Evolutionary conservation across 148 eudicot genomes (phyloP).

Genomic region (Amaranthus hypochondriacus): DNA sequence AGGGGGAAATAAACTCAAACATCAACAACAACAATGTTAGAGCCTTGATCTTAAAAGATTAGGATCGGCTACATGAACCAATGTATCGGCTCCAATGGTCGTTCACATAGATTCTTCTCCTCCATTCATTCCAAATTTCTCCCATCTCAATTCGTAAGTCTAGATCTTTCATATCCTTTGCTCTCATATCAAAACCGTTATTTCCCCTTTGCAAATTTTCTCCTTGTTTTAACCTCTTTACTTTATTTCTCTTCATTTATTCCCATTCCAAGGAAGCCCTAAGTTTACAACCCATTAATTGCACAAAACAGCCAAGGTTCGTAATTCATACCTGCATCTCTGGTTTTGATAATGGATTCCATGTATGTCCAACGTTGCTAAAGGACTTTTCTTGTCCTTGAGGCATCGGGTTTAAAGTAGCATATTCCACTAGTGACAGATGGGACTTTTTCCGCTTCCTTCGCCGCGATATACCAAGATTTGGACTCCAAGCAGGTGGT

Average conservation of each 20-base stretch:
- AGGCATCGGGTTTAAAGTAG: conserved; percentile 40
- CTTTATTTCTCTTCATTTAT: not conserved
- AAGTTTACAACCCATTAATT: not conserved
- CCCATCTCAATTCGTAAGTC: too few species aligned
- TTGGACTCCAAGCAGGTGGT: conserved; percentile 28
- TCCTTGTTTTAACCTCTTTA: not conserved
- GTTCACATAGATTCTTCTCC: too few species aligned
- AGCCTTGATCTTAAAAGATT: too few species aligned
- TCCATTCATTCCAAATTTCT: too few species aligned
- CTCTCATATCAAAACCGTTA: not conserved
- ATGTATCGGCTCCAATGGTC: too few species aligned
- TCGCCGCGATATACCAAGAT: conserved; percentile 27
- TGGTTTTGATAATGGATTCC: conserved; percentile 52
- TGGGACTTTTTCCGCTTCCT: conserved; percentile 38
- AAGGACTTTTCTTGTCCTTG: conserved; percentile 51
- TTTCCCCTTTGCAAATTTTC: not conserved
- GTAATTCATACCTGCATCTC: conserved; percentile 55
- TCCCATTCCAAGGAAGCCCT: too few species aligned
- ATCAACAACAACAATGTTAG: too few species aligned
- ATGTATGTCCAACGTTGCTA: conserved; percentile 43
- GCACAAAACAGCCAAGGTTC: not conserved
- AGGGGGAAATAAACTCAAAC: too few species aligned
- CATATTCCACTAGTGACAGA: conserved; percentile 45
- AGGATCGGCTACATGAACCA: too few species aligned
- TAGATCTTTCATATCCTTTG: too few species aligned